These are phyloP conservation scores for Aphanocladium album DNA, from an alignment of 2,329 filamentous ascomycete species.

Conservation along the genomic window DNA sequence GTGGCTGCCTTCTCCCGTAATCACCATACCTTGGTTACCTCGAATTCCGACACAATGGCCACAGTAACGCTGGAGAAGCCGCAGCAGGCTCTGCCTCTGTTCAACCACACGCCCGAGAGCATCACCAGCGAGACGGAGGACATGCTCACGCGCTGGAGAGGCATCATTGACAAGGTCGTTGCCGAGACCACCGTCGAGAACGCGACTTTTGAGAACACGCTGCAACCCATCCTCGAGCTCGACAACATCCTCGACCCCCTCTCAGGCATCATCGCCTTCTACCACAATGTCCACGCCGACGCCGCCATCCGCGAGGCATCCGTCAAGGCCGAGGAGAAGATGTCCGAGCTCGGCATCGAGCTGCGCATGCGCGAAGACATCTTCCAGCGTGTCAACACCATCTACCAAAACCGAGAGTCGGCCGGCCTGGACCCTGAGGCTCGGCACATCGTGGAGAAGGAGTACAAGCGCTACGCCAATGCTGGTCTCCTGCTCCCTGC, in stretches of 20 bases:
- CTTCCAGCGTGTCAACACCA: constrained; percentile 60
- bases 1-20: not conserved
- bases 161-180: constrained; percentile 62
- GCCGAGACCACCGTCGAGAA: constrained; percentile 49
- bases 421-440: constrained; percentile 62
- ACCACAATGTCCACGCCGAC: constrained; percentile 72
- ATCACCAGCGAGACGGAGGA: constrained; percentile 63
- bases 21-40: not conserved
- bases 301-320: constrained; percentile 67
- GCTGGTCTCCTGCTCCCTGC: constrained; percentile 69
- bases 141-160: constrained; percentile 58
- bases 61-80: constrained; percentile 34
- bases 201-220: constrained; percentile 49
- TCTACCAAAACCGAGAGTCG: constrained; percentile 48
- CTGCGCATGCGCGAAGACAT: constrained; percentile 77
- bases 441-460: constrained; percentile 68
- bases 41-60: not conserved
- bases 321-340: constrained; percentile 67
- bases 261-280: constrained; percentile 68
- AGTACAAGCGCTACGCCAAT: constrained; percentile 69
- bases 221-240: constrained; percentile 57
- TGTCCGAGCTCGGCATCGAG: constrained; percentile 75
- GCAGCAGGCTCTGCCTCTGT: constrained; percentile 72
- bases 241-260: constrained; percentile 61
- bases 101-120: constrained; percentile 67